Evolutionary conservation across 1,284 basidiomycete genomes (phyloP).

Genomic region (Ustilago sp.): DNA sequence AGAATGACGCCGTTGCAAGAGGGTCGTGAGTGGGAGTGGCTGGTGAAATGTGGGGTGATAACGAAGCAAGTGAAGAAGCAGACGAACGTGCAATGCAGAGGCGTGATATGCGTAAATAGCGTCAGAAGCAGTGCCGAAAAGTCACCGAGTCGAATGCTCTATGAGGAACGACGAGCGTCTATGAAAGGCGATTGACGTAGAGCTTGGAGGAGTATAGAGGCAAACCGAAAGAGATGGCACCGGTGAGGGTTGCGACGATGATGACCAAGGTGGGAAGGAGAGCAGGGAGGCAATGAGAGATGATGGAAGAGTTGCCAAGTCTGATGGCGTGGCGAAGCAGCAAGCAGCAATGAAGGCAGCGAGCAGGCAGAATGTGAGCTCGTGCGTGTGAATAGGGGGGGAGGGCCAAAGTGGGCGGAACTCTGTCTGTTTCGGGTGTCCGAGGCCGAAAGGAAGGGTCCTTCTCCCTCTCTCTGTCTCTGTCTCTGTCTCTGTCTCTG

Average conservation of each 20-base stretch:
- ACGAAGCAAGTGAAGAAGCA: not conserved
- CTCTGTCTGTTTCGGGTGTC: not conserved
- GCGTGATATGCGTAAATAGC: not conserved
- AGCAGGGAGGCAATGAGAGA: not conserved
- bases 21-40: not conserved
- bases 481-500: too few relatives aligned
- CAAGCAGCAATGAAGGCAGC: not conserved
- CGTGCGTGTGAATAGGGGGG: constrained; percentile 4
- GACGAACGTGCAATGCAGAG: not conserved
- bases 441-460: not conserved
- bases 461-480: not conserved
- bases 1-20: not conserved
- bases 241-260: not conserved
- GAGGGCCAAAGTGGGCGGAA: not conserved
- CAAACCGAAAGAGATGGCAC: not conserved
- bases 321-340: constrained; percentile 1
- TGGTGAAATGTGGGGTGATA: not conserved
- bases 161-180: not conserved
- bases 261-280: constrained; percentile 3
- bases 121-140: not conserved
- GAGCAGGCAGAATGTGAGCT: not conserved
- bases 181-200: not conserved
- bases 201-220: not conserved
- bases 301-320: not conserved
- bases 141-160: not conserved